Evolutionary conservation across 768 basidiomycete species (phyloP).

Genomic region (Mycena galopus): DNA sequence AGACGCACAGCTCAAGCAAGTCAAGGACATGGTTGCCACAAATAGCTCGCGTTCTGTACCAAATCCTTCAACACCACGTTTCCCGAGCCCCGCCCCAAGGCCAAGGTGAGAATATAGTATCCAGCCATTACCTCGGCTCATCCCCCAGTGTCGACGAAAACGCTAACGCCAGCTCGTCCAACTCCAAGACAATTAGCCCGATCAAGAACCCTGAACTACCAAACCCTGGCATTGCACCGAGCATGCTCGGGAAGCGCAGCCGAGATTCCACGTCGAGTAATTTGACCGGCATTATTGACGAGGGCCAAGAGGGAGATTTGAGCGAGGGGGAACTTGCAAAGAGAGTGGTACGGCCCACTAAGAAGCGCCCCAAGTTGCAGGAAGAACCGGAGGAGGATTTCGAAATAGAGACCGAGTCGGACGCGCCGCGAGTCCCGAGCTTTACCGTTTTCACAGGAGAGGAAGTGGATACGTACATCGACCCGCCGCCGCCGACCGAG

Average conservation of each 20-base stretch:
- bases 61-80: slow-evolving; percentile 42
- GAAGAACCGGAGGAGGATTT: slow-evolving; percentile 32
- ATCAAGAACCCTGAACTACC: slow-evolving; percentile 35
- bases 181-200: slow-evolving; percentile 25
- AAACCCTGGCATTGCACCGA: slow-evolving; percentile 58
- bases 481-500: slow-evolving; percentile 65
- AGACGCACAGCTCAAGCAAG: slow-evolving; percentile 42
- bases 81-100: slow-evolving; percentile 30
- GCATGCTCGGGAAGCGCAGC: slow-evolving; percentile 74
- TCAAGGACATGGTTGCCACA: slow-evolving; percentile 28
- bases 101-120: slow-evolving; percentile 6
- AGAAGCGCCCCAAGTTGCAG: slow-evolving; percentile 64
- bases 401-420: slow-evolving; percentile 32
- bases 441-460: slow-evolving; percentile 67
- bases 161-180: slow-evolving; percentile 21
- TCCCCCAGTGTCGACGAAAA: neutral
- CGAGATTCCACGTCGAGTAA: slow-evolving; percentile 65
- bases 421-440: slow-evolving; percentile 49
- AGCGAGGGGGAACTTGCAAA: slow-evolving; percentile 54
- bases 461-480: slow-evolving; percentile 51
- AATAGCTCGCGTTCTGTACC: slow-evolving; percentile 9
- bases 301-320: slow-evolving; percentile 53
- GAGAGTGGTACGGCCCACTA: slow-evolving; percentile 57
- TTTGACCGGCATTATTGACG: slow-evolving; percentile 56
- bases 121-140: neutral